Base-by-base conservation (phyloP, 495 filamentous ascomycete species). In the Amphirosellinia nigrospora region DNA sequence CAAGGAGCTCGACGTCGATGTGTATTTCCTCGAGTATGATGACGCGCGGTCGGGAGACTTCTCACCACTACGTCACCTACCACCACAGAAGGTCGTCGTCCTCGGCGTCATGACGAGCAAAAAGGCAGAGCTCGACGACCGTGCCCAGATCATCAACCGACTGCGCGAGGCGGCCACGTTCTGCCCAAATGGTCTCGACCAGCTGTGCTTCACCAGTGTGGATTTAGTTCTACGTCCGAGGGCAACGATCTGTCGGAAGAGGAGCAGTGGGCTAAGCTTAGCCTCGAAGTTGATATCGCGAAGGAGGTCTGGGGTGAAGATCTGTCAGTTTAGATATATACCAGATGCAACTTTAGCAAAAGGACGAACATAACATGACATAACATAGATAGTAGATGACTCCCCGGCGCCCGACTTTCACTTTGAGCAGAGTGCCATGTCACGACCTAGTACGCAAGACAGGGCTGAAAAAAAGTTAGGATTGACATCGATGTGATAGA, bases 1-100 rank as follows among this genome's bases (percentile, higher is more conserved):
- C 80, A 82, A 86, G 77, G 84, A 86, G 43, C 83, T 91, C 59
- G 84, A 91, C 70, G 89, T 90, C 30, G 84, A 89, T 70, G 90
- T 88, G 2, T 91, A 89, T 80, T 91, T 91, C 76, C 85, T 91
- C 69, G 89, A 91, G 79, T 91, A 87, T 73, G 89, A 91, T 76
- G 90, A 89, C 38, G 84, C 85, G 60, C 87, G 89, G 8, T 89
- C 88, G 1, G 89, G 89, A 45, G 87, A 88, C 43, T 91, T 91
- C 77, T 86, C 88, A 73, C 89, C 89, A n/a, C 82, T 91, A 59
- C 82, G 84, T 55, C 82, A 83, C 72, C 81, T 91, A 53, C 89
- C 89, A 48, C 84, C 85, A 78, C 79, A 86, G 81, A 91, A 91
- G 85, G 86, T 87, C 53, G 88, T 90, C 30, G 87, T 91, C 10